Conservation (phyloP, 2,329 filamentous ascomycete genomes). For the Colletotrichum orbiculare region DNA sequence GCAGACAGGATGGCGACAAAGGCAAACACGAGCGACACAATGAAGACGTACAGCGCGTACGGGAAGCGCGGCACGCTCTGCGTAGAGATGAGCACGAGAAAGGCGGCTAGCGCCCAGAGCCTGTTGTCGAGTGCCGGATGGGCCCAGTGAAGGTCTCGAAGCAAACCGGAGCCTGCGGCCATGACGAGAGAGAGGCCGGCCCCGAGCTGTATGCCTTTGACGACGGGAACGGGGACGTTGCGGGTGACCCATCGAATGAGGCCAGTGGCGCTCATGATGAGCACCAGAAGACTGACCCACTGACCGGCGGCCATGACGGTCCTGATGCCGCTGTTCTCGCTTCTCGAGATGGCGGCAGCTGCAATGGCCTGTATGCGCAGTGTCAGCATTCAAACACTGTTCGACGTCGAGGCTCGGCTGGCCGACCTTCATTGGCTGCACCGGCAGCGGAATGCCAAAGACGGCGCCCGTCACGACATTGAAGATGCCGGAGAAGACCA, state of each 20-base stretch:
- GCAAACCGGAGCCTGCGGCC: conserved; percentile 76
- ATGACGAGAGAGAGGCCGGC: conserved; percentile 87
- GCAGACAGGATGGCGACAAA: conserved; percentile 50
- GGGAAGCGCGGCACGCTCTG: conserved; percentile 75
- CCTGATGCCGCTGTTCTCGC: conserved; percentile 57
- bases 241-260: conserved; percentile 78
- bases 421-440: conserved; percentile 82
- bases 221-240: conserved; percentile 85
- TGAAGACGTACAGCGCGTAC: conserved; percentile 80
- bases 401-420: background rate
- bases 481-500: conserved; percentile 88
- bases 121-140: conserved; percentile 79
- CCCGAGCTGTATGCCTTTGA: conserved; percentile 95
- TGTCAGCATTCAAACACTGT: background rate
- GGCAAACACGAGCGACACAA: conserved; percentile 75
- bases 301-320: conserved; percentile 84
- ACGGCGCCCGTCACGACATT: conserved; percentile 84
- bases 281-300: conserved; percentile 78
- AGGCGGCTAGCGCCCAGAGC: conserved; percentile 80
- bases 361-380: conserved; percentile 75
- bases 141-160: conserved; percentile 76
- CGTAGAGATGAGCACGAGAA: conserved; percentile 76
- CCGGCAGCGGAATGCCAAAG: conserved; percentile 90
- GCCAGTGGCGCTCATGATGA: conserved; percentile 82
- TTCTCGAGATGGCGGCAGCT: conserved; percentile 82